Evolutionary conservation across 495 filamentous ascomycete species (phyloP).

Genomic region (Aspergillus ellipticus): DNA sequence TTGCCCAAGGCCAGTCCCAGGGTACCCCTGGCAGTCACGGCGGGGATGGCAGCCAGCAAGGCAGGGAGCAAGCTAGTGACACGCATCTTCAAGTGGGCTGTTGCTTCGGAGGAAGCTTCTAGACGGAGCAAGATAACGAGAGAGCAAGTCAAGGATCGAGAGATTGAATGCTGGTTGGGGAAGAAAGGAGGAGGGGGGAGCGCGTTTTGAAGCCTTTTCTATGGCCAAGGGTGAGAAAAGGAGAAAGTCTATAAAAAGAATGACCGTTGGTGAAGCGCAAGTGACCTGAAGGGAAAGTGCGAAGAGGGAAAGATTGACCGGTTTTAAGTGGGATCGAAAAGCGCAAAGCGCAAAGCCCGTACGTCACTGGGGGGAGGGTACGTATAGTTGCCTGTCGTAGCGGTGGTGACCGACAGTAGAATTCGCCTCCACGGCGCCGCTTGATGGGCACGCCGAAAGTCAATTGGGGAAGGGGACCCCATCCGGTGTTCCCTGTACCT

Average conservation of each 20-base stretch:
- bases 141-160: not conserved
- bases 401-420: not conserved
- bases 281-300: not conserved
- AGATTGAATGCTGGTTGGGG: not conserved
- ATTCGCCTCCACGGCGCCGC: not conserved
- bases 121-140: constrained; percentile 1
- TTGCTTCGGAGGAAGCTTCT: not conserved
- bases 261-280: not conserved
- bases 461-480: too few relatives aligned
- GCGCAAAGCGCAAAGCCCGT: not conserved
- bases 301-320: constrained; percentile 12
- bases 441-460: too few relatives aligned
- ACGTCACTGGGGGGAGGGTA: constrained; percentile 11
- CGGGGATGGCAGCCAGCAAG: constrained; percentile 39
- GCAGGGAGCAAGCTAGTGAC: constrained; percentile 34
- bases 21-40: constrained; percentile 41
- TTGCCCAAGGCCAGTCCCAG: constrained; percentile 50
- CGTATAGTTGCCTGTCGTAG: not conserved
- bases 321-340: constrained; percentile 6
- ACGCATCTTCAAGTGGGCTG: constrained; percentile 38
- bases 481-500: too few relatives aligned
- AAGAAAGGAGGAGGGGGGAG: not conserved
- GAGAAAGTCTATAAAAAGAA: constrained; percentile 4
- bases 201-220: not conserved
- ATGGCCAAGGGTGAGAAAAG: not conserved